Evolutionary conservation across 257 asterid genomes (phyloP).

Genomic region (Nicotiana undulata): DNA sequence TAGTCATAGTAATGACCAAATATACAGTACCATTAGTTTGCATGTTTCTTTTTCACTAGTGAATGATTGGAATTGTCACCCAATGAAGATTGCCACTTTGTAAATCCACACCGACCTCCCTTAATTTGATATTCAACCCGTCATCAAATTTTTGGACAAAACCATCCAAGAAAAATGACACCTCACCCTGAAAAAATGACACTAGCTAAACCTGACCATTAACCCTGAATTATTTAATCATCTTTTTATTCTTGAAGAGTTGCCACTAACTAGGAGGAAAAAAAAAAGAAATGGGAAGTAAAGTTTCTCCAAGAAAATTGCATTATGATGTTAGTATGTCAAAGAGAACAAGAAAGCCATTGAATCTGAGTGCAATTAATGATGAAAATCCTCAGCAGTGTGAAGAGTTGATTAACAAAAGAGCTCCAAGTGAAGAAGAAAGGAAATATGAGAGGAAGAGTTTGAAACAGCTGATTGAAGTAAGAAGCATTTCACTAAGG

Average conservation of each 20-base stretch:
- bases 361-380: neutral
- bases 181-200: neutral
- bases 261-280: neutral
- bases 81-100: neutral
- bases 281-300: neutral
- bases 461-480: slow-evolving; percentile 9
- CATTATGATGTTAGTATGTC: slow-evolving; percentile 9
- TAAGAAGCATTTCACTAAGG: slow-evolving; percentile 4
- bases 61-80: neutral
- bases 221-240: neutral
- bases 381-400: neutral
- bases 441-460: neutral
- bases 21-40: neutral
- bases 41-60: neutral
- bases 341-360: slow-evolving; percentile 3
- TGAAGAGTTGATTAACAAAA: neutral
- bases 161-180: neutral
- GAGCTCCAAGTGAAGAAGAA: neutral
- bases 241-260: neutral
- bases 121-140: neutral
- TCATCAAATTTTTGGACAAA: neutral
- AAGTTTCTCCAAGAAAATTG: neutral
- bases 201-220: neutral
- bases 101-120: neutral
- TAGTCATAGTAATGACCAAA: neutral